A percentile compares a stretch with the other conserved stretches of the same genome.
phyloP scores from a whole-genome alignment of 2,329 filamentous ascomycete species.

The Fusarium praegraminearum region DNA sequence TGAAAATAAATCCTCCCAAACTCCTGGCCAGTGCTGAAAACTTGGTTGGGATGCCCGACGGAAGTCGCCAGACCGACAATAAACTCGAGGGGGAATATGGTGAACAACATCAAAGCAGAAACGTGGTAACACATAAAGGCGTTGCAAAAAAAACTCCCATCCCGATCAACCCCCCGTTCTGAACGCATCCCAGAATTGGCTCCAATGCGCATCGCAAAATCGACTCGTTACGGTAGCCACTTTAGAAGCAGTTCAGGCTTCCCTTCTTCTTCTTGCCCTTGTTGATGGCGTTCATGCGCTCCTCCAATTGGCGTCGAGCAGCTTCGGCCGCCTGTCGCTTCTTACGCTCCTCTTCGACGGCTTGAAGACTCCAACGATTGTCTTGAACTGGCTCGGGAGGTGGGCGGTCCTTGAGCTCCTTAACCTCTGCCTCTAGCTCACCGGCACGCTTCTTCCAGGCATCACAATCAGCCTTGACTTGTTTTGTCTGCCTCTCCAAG shows the following conservation, averaged over 20 bases:
- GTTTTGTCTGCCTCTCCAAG: conserved; percentile 90
- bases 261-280: conserved; percentile 95
- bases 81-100: conserved; percentile 47
- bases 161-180: conserved; percentile 27
- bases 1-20: conserved; percentile 44
- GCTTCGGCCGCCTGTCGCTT: conserved; percentile 91
- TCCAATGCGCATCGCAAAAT: conserved; percentile 19
- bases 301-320: conserved; percentile 88
- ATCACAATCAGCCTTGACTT: conserved; percentile 90
- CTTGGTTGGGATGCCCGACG: conserved; percentile 31
- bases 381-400: conserved; percentile 62
- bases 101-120: conserved; percentile 44
- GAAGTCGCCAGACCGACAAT: conserved; percentile 36
- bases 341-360: conserved; percentile 95
- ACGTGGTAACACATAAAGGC: conserved; percentile 46
- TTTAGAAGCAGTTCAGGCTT: conserved; percentile 96
- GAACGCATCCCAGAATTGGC: conserved; percentile 21
- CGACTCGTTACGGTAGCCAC: conserved; percentile 43
- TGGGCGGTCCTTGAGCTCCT: conserved; percentile 69
- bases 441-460: conserved; percentile 88
- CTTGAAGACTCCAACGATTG: conserved; percentile 79
- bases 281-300: conserved; percentile 92
- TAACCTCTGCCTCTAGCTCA: conserved; percentile 78
- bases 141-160: conserved; percentile 28
- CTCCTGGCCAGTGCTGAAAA: conserved; percentile 50